These are phyloP conservation scores for Diaporthe sp. DNA, from an alignment of 2,329 filamentous ascomycete genomes.

Conservation along the genomic window DNA sequence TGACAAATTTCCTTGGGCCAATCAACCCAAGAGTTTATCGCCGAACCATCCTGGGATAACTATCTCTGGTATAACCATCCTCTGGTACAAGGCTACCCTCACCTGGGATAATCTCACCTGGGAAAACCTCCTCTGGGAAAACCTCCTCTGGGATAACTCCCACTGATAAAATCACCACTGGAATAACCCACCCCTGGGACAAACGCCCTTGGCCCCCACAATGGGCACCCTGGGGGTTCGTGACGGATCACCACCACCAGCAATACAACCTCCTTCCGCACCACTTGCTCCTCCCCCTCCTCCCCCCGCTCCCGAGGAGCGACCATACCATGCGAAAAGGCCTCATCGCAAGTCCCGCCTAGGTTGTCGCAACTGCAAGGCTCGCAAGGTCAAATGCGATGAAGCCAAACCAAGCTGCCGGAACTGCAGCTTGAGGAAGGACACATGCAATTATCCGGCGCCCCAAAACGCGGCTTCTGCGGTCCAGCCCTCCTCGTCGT, in stretches of 20 bases:
- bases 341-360: constrained; percentile 68
- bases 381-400: constrained; percentile 68
- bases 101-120: background rate
- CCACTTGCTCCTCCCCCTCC: constrained; percentile 14
- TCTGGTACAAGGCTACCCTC: background rate
- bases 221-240: constrained; percentile 30
- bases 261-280: background rate
- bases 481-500: constrained; percentile 38
- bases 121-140: background rate
- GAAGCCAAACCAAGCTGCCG: constrained; percentile 63
- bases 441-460: constrained; percentile 60
- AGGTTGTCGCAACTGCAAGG: constrained; percentile 68
- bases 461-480: background rate
- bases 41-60: background rate
- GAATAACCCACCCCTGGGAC: background rate
- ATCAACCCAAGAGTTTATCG: background rate
- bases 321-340: constrained; percentile 60
- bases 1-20: background rate
- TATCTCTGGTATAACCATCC: background rate
- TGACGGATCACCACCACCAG: constrained; percentile 15
- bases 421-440: constrained; percentile 61
- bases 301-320: constrained; percentile 38
- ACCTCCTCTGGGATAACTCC: background rate
- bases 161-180: background rate
- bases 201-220: background rate